These are phyloP conservation scores for Chenopodium suecicum DNA, from an alignment of 148 eudicot species.

Conservation along the genomic window DNA sequence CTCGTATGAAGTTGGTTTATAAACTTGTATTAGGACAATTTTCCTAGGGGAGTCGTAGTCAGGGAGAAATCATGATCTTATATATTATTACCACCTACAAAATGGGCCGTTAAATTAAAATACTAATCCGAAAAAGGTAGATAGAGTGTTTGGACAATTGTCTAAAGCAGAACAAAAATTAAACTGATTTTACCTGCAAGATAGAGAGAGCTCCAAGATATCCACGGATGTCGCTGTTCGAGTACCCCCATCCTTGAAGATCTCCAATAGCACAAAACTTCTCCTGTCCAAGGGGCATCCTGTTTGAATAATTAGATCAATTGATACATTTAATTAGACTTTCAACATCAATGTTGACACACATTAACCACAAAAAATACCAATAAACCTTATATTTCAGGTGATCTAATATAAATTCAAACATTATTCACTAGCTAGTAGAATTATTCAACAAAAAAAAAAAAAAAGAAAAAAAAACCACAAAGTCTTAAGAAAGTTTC, in stretches of 20 bases:
- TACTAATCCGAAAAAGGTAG: neutral
- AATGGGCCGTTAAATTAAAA: neutral
- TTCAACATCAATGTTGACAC: neutral
- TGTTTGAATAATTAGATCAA: conserved; percentile 19
- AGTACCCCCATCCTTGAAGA: conserved; percentile 77
- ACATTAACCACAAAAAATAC: too few species aligned
- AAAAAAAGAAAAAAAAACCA: too few species aligned
- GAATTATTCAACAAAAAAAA: too few species aligned
- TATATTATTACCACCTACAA: neutral
- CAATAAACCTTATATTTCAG: too few species aligned
- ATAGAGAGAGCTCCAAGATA: conserved; percentile 66
- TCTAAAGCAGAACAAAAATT: neutral
- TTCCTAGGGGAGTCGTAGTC: too few species aligned
- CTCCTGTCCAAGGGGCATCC: conserved; percentile 69
- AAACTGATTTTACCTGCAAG: conserved; percentile 54
- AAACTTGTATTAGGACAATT: too few species aligned
- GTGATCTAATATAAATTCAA: too few species aligned
- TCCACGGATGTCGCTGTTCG: conserved; percentile 64
- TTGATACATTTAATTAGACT: neutral
- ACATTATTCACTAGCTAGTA: too few species aligned
- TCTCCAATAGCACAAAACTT: conserved; percentile 63
- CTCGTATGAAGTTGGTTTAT: too few species aligned
- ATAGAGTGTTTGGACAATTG: neutral
- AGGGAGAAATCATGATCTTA: too few species aligned
- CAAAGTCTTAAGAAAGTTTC: too few species aligned